These are phyloP conservation scores for Cutaneotrichosporon dermatis DNA, from an alignment of 1,284 basidiomycete genomes.

Conservation along the genomic window DNA sequence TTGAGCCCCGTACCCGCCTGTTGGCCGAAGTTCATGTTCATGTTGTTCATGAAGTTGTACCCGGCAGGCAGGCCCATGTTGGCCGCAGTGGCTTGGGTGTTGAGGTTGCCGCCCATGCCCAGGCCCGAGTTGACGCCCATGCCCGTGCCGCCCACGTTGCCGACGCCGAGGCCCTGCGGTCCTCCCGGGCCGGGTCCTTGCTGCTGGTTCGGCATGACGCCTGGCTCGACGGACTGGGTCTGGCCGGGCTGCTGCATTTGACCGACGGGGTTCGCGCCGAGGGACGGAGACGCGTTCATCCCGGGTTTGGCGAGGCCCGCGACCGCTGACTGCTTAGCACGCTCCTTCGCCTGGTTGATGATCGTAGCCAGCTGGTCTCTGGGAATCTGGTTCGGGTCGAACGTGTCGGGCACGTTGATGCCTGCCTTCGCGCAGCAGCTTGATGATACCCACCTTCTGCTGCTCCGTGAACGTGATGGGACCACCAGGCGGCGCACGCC, in stretches of 20 bases:
- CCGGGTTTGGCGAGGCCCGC: background rate
- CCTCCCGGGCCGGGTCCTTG: too few species aligned
- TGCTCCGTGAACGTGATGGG: conserved; percentile 11
- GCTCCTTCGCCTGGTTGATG: conserved; percentile 15
- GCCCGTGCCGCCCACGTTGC: background rate
- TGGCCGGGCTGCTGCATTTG: background rate
- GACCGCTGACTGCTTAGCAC: background rate
- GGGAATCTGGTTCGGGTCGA: conserved; percentile 20
- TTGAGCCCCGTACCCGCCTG: background rate
- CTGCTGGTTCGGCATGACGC: background rate
- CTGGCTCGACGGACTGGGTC: background rate
- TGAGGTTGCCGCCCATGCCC: background rate
- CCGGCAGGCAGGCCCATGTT: background rate
- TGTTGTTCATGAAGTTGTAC: background rate
- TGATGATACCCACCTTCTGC: conserved; percentile 18
- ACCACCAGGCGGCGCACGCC: background rate
- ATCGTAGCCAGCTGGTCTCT: conserved; percentile 14
- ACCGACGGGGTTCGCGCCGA: too few species aligned
- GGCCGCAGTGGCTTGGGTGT: background rate
- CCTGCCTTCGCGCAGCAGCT: conserved; percentile 14
- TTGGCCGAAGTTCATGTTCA: conserved; percentile 1
- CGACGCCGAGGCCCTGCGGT: background rate
- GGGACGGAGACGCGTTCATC: background rate
- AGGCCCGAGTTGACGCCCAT: background rate
- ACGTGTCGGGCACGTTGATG: conserved; percentile 14